phyloP scores from a whole-genome alignment of 2,329 filamentous ascomycete species.

The Talaromyces marneffei region DNA sequence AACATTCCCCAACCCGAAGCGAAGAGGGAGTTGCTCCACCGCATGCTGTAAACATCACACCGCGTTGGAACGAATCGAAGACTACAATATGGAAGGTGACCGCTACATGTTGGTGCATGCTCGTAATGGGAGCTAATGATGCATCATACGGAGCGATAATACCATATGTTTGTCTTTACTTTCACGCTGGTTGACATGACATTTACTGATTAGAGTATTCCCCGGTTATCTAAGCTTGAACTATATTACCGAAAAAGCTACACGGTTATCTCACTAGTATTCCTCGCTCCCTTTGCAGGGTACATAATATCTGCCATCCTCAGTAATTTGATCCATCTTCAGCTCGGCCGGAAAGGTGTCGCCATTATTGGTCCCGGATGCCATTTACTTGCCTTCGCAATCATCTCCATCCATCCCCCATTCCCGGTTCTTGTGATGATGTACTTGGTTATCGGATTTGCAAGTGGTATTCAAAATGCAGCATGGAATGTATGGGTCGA shows the following conservation, averaged over 20 bases:
- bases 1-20: background rate
- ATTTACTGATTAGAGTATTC: constrained; percentile 17
- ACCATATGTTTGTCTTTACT: constrained; percentile 43
- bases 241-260: constrained; percentile 43
- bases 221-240: constrained; percentile 35
- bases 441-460: constrained; percentile 63
- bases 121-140: constrained; percentile 55
- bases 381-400: constrained; percentile 36
- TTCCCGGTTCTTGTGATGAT: constrained; percentile 61
- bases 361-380: constrained; percentile 54
- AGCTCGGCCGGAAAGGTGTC: constrained; percentile 62
- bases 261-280: constrained; percentile 44
- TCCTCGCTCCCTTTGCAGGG: constrained; percentile 44
- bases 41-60: constrained; percentile 21
- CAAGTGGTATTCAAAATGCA: constrained; percentile 58
- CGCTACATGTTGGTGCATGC: constrained; percentile 53
- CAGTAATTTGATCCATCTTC: constrained; percentile 39
- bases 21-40: constrained; percentile 19
- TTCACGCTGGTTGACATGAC: background rate
- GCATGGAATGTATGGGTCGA: constrained; percentile 59
- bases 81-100: constrained; percentile 46
- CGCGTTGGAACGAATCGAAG: constrained; percentile 45
- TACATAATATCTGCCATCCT: constrained; percentile 42
- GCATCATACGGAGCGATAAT: constrained; percentile 46
- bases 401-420: constrained; percentile 59